Evolutionary conservation across 2,329 filamentous ascomycete species (phyloP).

Genomic region (Purpureocillium lavendulum): DNA sequence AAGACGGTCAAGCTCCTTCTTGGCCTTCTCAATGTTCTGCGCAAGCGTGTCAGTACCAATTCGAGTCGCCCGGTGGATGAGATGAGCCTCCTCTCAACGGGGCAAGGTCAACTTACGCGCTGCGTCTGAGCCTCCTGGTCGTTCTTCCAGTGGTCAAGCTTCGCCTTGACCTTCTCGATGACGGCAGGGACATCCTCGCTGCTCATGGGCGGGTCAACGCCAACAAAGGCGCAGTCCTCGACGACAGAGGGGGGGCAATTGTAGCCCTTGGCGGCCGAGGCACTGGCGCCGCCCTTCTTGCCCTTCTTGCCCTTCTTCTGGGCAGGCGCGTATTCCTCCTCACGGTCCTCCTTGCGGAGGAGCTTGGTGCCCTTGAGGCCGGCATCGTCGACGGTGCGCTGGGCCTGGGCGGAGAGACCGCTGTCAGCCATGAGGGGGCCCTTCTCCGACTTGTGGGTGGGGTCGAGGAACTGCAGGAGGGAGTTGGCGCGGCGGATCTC

Average conservation of each 20-base stretch:
- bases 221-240: conserved; percentile 78
- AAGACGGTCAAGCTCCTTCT: conserved; percentile 87
- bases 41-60: not conserved
- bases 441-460: conserved; percentile 59
- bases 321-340: conserved; percentile 77
- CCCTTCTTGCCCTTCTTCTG: conserved; percentile 83
- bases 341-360: conserved; percentile 76
- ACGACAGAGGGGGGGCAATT: conserved; percentile 87
- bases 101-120: conserved; percentile 53
- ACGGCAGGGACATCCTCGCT: conserved; percentile 71
- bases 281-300: conserved; percentile 51
- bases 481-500: conserved; percentile 86
- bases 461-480: conserved; percentile 87
- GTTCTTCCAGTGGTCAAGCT: conserved; percentile 83
- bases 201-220: conserved; percentile 81
- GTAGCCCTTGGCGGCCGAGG: conserved; percentile 49
- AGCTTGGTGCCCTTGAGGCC: conserved; percentile 79
- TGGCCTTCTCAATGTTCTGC: conserved; percentile 93
- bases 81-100: not conserved
- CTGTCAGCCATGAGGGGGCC: conserved; percentile 54
- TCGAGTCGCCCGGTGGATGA: not conserved
- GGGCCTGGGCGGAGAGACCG: conserved; percentile 69
- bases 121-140: conserved; percentile 87
- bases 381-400: conserved; percentile 77
- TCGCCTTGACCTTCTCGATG: conserved; percentile 84